Evolutionary conservation across 1,284 basidiomycete genomes (phyloP), one percentile per base, ranked within the genome.

Genomic region (Malassezia japonica): DNA sequence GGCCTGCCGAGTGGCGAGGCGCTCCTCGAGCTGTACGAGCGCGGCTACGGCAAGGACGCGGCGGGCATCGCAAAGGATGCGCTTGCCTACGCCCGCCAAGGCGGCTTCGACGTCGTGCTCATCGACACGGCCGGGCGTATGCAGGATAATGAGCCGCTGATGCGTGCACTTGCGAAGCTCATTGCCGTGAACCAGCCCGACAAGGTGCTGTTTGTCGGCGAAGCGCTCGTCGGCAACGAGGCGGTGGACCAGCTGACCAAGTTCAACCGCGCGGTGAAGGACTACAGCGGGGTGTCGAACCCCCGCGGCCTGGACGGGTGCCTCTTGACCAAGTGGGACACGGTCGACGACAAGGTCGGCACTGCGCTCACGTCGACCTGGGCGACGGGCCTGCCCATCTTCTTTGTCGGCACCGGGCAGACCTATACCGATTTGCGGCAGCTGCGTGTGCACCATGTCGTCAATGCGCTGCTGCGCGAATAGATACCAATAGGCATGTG

Each of bases 1-100:
- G 51, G 27, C 8, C 33, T 29, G 20, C 6, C 28, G 12, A 6
- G 4, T 3, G 60, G 64, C 12, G 55, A 55, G 18, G 29, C 64
- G 13, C 53, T 60, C 4, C 85, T 98, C 33, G 94, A 98, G 75
- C 77, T 98, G 37, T 98, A 86, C 73, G 92, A 99, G 76, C 81
- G 85, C 56, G 94, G 94, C 0, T 99, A 98, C 74, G 94, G 94
- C 8, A 96, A 95, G 75, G 94, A 99, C 68, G 91, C 94, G 2
- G 91, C 92, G 20, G 89, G 87, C 4, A 98, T 98, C 53, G 92
- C 91, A 6, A 89, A 84, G 73, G 91, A 96, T 67, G 94, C 94
- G 10, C 87, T 98, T 48, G 40, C 64, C 4, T 65, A 72, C 31
- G 70, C 65, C 10, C 60, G 63, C 25, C 59, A 52, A 2, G 48